These are phyloP conservation scores for Emmonsiellopsis sp. DNA, from an alignment of 2,329 filamentous ascomycete species.

Conservation along the genomic window DNA sequence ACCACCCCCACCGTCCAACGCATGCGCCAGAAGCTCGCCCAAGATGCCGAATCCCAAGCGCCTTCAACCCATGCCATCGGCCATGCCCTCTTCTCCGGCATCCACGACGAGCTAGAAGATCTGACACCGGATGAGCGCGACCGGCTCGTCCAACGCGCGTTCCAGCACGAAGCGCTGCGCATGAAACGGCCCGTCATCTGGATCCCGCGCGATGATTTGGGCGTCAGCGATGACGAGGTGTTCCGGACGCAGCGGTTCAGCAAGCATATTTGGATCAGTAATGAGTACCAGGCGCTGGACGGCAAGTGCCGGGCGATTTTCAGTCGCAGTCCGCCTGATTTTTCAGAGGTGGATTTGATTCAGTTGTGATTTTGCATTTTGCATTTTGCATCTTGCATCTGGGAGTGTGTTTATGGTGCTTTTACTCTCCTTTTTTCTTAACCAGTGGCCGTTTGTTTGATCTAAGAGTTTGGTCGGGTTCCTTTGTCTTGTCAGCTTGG, in stretches of 20 bases:
- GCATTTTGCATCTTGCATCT: neutral
- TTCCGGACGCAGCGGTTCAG: slow-evolving; percentile 65
- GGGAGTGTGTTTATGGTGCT: neutral
- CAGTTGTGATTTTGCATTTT: slow-evolving; percentile 45
- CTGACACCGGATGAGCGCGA: slow-evolving; percentile 84
- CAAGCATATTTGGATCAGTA: slow-evolving; percentile 81
- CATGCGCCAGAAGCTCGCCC: slow-evolving; percentile 26
- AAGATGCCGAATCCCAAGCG: slow-evolving; percentile 62
- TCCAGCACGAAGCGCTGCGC: slow-evolving; percentile 80
- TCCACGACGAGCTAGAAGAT: slow-evolving; percentile 90
- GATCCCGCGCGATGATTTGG: slow-evolving; percentile 85
- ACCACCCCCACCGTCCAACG: slow-evolving; percentile 23
- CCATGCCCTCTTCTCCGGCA: slow-evolving; percentile 73
- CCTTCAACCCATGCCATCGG: slow-evolving; percentile 50
- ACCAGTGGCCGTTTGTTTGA: too few species aligned
- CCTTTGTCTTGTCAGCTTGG: too few species aligned
- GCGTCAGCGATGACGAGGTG: slow-evolving; percentile 87
- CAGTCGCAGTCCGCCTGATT: slow-evolving; percentile 76
- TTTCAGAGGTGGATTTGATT: slow-evolving; percentile 80
- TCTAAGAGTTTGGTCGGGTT: too few species aligned
- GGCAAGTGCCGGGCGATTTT: slow-evolving; percentile 75
- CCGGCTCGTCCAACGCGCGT: slow-evolving; percentile 72
- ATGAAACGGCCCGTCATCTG: slow-evolving; percentile 80
- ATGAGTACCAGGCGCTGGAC: slow-evolving; percentile 82
- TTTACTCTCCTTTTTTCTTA: neutral